Evolutionary conservation across 441 rosid species (phyloP).

Genomic region (Populus hybrid): DNA sequence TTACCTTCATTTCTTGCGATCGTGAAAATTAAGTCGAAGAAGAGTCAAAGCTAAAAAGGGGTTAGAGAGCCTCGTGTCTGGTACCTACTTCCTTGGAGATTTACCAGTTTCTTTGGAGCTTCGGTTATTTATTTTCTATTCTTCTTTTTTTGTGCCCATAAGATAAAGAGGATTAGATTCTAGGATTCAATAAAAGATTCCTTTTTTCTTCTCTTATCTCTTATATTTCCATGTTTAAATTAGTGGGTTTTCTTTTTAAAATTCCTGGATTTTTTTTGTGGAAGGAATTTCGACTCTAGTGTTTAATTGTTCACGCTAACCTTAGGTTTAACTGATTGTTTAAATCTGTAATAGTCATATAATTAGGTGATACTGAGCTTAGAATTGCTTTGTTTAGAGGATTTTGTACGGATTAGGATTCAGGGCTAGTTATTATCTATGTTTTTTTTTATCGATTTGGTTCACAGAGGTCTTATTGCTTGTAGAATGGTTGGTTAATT

Average conservation of each 20-base stretch:
- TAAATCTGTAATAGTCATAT: neutral
- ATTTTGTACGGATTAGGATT: neutral
- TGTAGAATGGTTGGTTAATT: neutral
- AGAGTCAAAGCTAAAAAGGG: neutral
- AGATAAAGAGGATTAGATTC: neutral
- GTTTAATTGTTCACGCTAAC: neutral
- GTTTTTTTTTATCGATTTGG: neutral
- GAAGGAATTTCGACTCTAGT: neutral
- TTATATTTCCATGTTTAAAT: neutral
- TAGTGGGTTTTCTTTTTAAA: neutral
- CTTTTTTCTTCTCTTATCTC: neutral
- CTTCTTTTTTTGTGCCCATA: neutral
- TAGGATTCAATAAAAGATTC: neutral
- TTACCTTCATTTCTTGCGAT: neutral
- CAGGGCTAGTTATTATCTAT: neutral
- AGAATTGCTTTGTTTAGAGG: neutral
- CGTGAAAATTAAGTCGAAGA: neutral
- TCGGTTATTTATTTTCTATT: neutral
- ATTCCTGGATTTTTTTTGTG: neutral
- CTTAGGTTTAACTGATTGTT: neutral
- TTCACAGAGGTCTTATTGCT: neutral
- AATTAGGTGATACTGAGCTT: neutral
- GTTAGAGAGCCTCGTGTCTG: constrained; percentile 1
- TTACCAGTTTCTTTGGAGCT: neutral
- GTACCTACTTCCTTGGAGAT: constrained; percentile 12